A percentile compares a stretch with the other conserved stretches of the same genome.
Conservation (phyloP, 495 filamentous ascomycete genomes). For the Penicillium canariense region DNA sequence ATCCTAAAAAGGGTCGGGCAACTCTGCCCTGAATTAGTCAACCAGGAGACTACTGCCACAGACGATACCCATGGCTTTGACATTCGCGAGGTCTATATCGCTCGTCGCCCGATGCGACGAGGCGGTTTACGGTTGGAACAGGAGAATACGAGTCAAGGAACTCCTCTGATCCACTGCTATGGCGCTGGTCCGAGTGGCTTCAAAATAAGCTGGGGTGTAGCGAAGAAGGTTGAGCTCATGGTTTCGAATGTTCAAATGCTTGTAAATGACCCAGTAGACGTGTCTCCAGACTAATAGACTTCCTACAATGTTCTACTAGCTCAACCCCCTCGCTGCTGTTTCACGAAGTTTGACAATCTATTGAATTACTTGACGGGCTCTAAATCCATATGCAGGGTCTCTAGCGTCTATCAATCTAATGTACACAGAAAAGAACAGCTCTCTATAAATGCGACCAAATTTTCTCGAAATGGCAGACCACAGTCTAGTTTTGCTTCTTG, state of each 20-base stretch:
- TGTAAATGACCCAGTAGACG: background rate
- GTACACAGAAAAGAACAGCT: too few species aligned
- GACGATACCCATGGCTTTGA: constrained; percentile 6
- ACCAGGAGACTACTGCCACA: background rate
- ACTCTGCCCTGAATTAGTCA: background rate
- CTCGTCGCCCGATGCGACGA: constrained; percentile 20
- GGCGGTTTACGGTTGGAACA: constrained; percentile 22
- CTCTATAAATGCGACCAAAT: too few species aligned
- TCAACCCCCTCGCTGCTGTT: background rate
- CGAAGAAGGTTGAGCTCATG: constrained; percentile 4
- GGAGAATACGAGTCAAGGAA: background rate
- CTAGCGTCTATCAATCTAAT: background rate
- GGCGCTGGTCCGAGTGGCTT: constrained; percentile 52
- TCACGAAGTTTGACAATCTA: background rate
- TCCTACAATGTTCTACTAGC: background rate
- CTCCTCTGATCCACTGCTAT: constrained; percentile 50
- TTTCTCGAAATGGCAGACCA: too few species aligned
- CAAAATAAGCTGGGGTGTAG: constrained; percentile 25
- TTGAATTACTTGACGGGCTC: background rate
- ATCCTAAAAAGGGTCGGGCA: background rate
- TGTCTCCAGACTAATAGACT: background rate
- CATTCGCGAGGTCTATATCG: constrained; percentile 13
- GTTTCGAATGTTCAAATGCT: background rate
- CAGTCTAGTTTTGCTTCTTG: constrained; percentile 21
- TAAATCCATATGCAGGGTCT: background rate